Percentiles rank a stretch among this genome's conserved stretches.
Conservation (phyloP, 768 basidiomycete genomes). For the Omphalotus guepiniiformis region DNA sequence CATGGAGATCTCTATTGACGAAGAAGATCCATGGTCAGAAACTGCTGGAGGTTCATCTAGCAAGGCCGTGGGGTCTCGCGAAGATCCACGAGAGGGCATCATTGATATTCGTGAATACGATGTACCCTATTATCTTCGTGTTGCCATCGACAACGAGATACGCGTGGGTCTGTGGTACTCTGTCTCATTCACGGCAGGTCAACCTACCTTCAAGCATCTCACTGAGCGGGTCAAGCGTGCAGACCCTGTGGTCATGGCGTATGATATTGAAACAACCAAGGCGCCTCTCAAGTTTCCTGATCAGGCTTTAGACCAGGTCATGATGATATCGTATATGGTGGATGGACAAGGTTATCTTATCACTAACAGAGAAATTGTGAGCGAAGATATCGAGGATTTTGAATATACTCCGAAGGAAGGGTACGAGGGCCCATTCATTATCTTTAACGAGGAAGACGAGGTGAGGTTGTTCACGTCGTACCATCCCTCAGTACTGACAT, state of each 20-base stretch:
- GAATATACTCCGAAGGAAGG: slow-evolving; percentile 99
- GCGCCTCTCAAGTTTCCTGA: slow-evolving; percentile 99
- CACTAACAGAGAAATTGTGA: slow-evolving; percentile 95
- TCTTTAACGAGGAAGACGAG: slow-evolving; percentile 94
- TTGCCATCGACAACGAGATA: slow-evolving; percentile 98
- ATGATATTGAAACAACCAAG: slow-evolving; percentile 98
- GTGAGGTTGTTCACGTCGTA: slow-evolving; percentile 29
- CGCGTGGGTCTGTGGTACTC: slow-evolving; percentile 98
- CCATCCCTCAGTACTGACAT: neutral
- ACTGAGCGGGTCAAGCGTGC: slow-evolving; percentile 93
- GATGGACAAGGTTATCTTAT: slow-evolving; percentile 98
- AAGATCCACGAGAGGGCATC: slow-evolving; percentile 87
- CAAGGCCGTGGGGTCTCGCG: slow-evolving; percentile 29
- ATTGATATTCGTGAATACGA: slow-evolving; percentile 96
- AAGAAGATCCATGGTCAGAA: slow-evolving; percentile 40
- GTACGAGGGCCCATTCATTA: slow-evolving; percentile 92
- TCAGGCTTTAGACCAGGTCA: slow-evolving; percentile 92
- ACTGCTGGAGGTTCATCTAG: slow-evolving; percentile 23
- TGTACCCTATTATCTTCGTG: slow-evolving; percentile 94
- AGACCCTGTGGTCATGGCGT: slow-evolving; percentile 98
- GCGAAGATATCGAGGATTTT: slow-evolving; percentile 97
- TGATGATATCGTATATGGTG: slow-evolving; percentile 99
- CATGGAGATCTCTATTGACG: slow-evolving; percentile 67
- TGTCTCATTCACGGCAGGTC: slow-evolving; percentile 77
- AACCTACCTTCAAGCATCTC: slow-evolving; percentile 67